phyloP scores from a whole-genome alignment of 106 monocot genomes.

The Acorus calamus region DNA sequence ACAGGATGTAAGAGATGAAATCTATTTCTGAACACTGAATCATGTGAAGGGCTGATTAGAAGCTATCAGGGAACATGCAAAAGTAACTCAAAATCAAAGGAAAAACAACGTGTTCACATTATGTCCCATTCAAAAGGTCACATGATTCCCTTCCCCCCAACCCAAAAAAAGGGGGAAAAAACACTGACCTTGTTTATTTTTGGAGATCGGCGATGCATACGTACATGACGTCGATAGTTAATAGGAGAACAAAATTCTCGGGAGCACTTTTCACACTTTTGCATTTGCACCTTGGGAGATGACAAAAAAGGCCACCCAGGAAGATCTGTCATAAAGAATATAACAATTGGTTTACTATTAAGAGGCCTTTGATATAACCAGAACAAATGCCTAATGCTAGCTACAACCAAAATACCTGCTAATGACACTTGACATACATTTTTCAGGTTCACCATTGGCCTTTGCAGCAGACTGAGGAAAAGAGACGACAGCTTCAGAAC shows the following conservation, averaged over 20 bases:
- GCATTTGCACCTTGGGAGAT: conserved; percentile 56
- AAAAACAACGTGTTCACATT: too few species aligned
- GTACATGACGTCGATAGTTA: conserved; percentile 78
- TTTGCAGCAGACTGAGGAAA: conserved; percentile 74
- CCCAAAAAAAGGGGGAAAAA: neutral
- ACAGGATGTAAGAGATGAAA: too few species aligned
- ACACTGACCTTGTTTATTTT: conserved; percentile 53
- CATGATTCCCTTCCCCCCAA: neutral
- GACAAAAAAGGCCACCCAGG: conserved; percentile 82
- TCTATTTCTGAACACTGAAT: too few species aligned
- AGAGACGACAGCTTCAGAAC: conserved; percentile 69
- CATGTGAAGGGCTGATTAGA: too few species aligned
- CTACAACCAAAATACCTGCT: conserved; percentile 60
- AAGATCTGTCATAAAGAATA: conserved; percentile 40
- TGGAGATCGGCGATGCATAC: conserved; percentile 56
- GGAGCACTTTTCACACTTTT: conserved; percentile 87
- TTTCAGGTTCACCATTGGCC: conserved; percentile 75
- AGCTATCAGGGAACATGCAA: too few species aligned
- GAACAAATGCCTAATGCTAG: conserved; percentile 33
- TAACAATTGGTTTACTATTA: conserved; percentile 9
- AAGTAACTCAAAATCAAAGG: too few species aligned
- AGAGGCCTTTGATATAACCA: conserved; percentile 5
- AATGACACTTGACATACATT: conserved; percentile 79
- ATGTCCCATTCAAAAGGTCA: too few species aligned
- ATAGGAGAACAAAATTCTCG: conserved; percentile 71